Percentiles rank a stretch among this genome's conserved stretches.
These are phyloP conservation scores for Cylindrodendrum hubeiense DNA, from an alignment of 2,329 filamentous ascomycete species.

Conservation along the genomic window DNA sequence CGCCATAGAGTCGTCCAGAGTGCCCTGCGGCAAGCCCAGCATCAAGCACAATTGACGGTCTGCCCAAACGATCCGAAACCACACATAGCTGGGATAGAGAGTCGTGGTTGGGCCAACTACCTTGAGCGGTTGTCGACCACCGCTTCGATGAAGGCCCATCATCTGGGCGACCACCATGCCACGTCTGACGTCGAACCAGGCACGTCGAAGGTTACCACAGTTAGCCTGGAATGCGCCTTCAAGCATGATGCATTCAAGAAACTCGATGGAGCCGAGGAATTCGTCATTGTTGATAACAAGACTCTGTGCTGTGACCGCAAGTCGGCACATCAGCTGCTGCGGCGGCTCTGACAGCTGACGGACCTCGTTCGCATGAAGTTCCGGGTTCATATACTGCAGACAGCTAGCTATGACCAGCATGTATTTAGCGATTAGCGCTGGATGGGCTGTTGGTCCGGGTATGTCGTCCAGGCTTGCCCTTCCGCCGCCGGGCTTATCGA, in stretches of 20 bases:
- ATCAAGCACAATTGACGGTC: constrained; percentile 56
- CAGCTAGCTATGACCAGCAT: constrained; percentile 58
- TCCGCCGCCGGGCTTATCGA: neutral
- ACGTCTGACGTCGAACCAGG: constrained; percentile 64
- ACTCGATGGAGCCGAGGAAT: constrained; percentile 61
- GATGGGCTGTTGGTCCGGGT: constrained; percentile 50
- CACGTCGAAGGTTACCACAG: constrained; percentile 62
- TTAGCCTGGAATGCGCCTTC: constrained; percentile 62
- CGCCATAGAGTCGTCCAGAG: constrained; percentile 37
- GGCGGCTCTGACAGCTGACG: constrained; percentile 2
- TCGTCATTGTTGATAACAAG: constrained; percentile 62
- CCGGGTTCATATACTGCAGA: constrained; percentile 56
- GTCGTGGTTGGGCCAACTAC: neutral
- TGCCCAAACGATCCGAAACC: constrained; percentile 52
- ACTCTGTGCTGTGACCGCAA: constrained; percentile 22
- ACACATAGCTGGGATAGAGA: constrained; percentile 42
- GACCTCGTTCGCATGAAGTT: constrained; percentile 30
- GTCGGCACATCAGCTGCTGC: constrained; percentile 1
- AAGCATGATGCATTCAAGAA: constrained; percentile 62
- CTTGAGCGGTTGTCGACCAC: constrained; percentile 5
- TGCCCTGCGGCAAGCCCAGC: constrained; percentile 53
- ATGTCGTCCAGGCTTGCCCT: neutral
- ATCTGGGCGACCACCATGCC: constrained; percentile 62
- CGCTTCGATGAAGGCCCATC: constrained; percentile 33
- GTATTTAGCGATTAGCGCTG: constrained; percentile 58